Conservation (phyloP, 2,329 filamentous ascomycete genomes). For the Colletotrichum salicis region DNA sequence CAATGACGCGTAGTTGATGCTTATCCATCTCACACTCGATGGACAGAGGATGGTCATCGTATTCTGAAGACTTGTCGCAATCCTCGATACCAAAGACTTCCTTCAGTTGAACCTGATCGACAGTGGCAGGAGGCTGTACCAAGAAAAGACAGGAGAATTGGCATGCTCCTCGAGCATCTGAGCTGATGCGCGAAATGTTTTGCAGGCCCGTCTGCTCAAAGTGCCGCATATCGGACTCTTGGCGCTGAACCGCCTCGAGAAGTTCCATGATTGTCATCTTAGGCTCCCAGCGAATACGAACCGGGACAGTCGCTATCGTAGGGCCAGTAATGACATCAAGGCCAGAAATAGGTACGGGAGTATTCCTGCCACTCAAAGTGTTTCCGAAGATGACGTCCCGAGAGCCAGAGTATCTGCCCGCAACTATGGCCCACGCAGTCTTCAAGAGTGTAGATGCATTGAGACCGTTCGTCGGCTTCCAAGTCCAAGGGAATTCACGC, state of each 20-base stretch:
- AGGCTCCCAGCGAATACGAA: background rate
- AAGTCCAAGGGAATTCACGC: background rate
- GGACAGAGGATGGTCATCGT: background rate
- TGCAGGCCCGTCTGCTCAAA: conserved; percentile 45
- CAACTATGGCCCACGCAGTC: conserved; percentile 53
- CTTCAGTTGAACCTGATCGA: background rate
- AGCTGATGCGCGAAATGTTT: conserved; percentile 27
- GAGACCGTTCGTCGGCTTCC: background rate
- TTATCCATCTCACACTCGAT: background rate
- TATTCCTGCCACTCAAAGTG: conserved; percentile 45
- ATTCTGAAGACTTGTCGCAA: background rate
- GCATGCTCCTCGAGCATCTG: background rate
- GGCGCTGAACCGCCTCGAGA: background rate
- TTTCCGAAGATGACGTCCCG: conserved; percentile 52
- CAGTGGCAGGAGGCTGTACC: background rate
- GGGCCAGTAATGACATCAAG: background rate
- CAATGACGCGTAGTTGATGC: background rate
- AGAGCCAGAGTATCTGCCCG: conserved; percentile 48
- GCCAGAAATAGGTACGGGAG: background rate
- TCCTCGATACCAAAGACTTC: background rate
- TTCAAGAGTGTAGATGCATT: conserved; percentile 39
- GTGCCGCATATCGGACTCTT: conserved; percentile 39
- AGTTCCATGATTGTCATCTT: background rate
- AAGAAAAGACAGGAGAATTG: background rate
- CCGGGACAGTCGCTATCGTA: background rate